Base-by-base conservation (phyloP, 2,329 filamentous ascomycete species). In the Chrysoporthe austroafricana region DNA sequence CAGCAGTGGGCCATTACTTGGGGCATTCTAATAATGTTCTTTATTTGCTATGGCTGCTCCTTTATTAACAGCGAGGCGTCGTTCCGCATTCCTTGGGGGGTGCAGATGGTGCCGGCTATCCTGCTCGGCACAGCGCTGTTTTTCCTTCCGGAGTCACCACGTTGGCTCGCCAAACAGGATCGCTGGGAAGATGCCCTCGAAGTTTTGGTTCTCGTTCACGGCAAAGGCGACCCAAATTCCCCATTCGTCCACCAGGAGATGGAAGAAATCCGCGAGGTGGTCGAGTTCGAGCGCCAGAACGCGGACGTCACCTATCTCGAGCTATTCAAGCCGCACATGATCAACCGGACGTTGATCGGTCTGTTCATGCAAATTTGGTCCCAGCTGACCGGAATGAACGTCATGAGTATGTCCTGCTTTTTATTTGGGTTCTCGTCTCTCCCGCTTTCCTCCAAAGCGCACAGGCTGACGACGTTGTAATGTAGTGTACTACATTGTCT, bases 361-460 rank as follows among this genome's bases (percentile, higher is more conserved):
- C 74, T 93, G 54, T 92, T 91, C 76, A 90, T 84, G 1, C 91
- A 93, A 78, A 89, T 93, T 73, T 91, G 91, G 91, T 88, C 85
- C 13, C 91, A 94, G 75, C 78, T 93, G 60, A 92, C 90, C 0
- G 91, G 91, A 21, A 92, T 92, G 90, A 93, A 92, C 73, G 89
- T 87, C 48, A 90, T 88, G 90, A 69, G 89, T 87, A 70, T 72
- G 79, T 59, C 18, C 2, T 6, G 13, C 32, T 56, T 58, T 46
- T 21, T 58, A n/a, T 13, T 26, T 14, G 1, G 8, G 18, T 21
- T 13, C 9, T 39, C 9, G 36, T 9, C 4, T 9, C 9, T 39
- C 5, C 36, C 36, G 1, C 36, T 9, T 39, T 9, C 1, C 36
- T 7, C 36, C 36, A 39, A 7, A 48, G 44, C 5, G 36, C 6